phyloP scores from a whole-genome alignment of 768 basidiomycete genomes.

The Lentinula edodes region DNA sequence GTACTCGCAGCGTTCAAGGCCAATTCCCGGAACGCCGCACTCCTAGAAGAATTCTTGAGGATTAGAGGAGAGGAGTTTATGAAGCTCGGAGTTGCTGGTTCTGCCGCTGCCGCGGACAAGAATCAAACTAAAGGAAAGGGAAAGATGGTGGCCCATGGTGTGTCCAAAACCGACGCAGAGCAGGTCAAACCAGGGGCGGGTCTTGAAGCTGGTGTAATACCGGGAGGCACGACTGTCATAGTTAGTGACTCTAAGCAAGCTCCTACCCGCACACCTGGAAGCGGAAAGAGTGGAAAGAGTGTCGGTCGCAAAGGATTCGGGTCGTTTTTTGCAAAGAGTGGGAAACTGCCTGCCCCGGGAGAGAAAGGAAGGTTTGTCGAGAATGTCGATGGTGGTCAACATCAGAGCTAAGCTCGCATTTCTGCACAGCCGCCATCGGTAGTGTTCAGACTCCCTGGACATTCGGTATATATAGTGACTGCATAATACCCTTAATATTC shows the following conservation, averaged over 20 bases:
- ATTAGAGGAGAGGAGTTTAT: conserved; percentile 73
- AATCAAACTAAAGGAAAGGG: conserved; percentile 14
- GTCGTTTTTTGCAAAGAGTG: conserved; percentile 15
- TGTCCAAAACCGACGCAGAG: conserved; percentile 22
- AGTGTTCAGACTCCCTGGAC: too few relatives aligned
- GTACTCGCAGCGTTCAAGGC: conserved; percentile 76
- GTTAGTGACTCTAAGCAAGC: background rate
- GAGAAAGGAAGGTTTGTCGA: conserved; percentile 35
- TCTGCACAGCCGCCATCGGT: too few relatives aligned
- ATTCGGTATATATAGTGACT: too few relatives aligned
- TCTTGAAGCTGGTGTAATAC: conserved; percentile 4
- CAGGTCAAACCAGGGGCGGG: conserved; percentile 39
- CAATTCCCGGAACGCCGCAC: conserved; percentile 82
- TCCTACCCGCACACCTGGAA: background rate
- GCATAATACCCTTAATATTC: too few relatives aligned
- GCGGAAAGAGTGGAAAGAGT: conserved; percentile 6
- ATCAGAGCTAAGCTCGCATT: background rate
- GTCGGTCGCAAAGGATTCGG: conserved; percentile 11
- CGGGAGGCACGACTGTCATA: background rate
- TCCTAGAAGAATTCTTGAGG: conserved; percentile 81
- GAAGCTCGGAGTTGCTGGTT: conserved; percentile 34
- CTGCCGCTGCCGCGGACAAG: conserved; percentile 9
- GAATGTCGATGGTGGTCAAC: conserved; percentile 17
- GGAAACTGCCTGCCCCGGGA: conserved; percentile 13
- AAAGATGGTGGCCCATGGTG: conserved; percentile 12